phyloP scores from a whole-genome alignment of 495 filamentous ascomycete genomes.

The Staphylotrichum longicolle region DNA sequence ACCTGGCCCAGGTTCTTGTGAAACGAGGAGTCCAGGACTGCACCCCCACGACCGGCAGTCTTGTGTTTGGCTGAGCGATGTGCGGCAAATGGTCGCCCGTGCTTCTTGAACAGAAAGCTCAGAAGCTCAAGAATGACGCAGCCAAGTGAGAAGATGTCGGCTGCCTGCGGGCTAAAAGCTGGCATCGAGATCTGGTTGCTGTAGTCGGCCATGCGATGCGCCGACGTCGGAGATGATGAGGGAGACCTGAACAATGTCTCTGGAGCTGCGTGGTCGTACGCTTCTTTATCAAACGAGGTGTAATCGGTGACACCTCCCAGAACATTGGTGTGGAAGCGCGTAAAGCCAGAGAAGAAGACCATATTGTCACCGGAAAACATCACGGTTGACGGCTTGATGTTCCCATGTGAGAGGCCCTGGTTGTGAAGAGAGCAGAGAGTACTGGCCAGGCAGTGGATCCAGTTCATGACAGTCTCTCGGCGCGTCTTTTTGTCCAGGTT shows the following conservation, averaged over 20 bases:
- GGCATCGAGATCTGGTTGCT: conserved; percentile 36
- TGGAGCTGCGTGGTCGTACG: conserved; percentile 84
- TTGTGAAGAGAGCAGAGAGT: conserved; percentile 75
- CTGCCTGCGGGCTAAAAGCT: conserved; percentile 46
- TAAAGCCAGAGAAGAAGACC: conserved; percentile 72
- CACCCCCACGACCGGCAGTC: conserved; percentile 62
- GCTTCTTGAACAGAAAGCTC: conserved; percentile 70
- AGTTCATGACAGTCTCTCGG: conserved; percentile 67
- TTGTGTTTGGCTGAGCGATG: conserved; percentile 71
- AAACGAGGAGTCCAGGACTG: conserved; percentile 73
- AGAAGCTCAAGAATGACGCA: conserved; percentile 68
- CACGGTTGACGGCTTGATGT: conserved; percentile 80
- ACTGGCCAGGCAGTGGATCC: conserved; percentile 83
- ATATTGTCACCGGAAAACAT: conserved; percentile 68
- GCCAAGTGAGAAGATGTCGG: conserved; percentile 77
- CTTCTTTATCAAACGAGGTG: conserved; percentile 64
- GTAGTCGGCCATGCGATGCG: conserved; percentile 31
- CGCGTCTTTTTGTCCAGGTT: conserved; percentile 68
- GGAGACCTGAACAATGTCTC: conserved; percentile 64
- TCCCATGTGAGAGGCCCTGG: conserved; percentile 69
- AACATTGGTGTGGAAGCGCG: conserved; percentile 52
- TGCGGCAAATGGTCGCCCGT: conserved; percentile 64
- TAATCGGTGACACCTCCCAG: conserved; percentile 40
- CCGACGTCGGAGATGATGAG: conserved; percentile 31
- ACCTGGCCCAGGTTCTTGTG: conserved; percentile 78